These are phyloP conservation scores for Boletus rubropictus DNA, from an alignment of 768 basidiomycete genomes.

Conservation along the genomic window DNA sequence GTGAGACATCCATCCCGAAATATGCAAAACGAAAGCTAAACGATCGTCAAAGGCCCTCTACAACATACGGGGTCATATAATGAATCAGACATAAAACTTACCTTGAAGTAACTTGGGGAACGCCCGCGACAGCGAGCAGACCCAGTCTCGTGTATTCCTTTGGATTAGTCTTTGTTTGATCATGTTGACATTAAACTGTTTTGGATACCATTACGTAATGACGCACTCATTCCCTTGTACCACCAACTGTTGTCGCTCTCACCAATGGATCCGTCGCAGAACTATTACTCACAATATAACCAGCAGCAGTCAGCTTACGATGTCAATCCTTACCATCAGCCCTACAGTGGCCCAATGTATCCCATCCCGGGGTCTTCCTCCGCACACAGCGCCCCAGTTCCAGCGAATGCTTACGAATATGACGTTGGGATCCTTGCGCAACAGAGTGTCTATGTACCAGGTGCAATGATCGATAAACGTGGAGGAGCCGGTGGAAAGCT, in stretches of 20 bases:
- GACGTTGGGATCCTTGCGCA: slow-evolving; percentile 88
- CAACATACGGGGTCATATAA: background rate
- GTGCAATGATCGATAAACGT: slow-evolving; percentile 84
- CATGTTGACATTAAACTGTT: slow-evolving; percentile 24
- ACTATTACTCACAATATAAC: slow-evolving; percentile 45
- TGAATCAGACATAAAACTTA: slow-evolving; percentile 21
- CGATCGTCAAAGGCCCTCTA: background rate
- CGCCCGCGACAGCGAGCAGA: slow-evolving; percentile 27
- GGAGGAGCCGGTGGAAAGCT: slow-evolving; percentile 82
- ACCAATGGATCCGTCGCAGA: slow-evolving; percentile 31
- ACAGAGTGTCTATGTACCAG: slow-evolving; percentile 88
- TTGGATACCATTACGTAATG: slow-evolving; percentile 24
- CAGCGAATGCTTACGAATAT: slow-evolving; percentile 88
- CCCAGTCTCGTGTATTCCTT: slow-evolving; percentile 6
- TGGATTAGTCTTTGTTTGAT: slow-evolving; percentile 21
- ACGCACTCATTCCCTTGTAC: background rate
- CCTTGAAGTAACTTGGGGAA: slow-evolving; percentile 36
- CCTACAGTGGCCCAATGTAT: slow-evolving; percentile 71
- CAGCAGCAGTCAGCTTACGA: slow-evolving; percentile 53
- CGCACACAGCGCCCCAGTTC: slow-evolving; percentile 69
- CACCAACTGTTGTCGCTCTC: background rate
- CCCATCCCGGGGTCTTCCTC: slow-evolving; percentile 61
- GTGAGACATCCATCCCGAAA: slow-evolving; percentile 29
- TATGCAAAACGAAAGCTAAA: background rate
- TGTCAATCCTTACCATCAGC: slow-evolving; percentile 77